Evolutionary conservation across 371 early-diverging fungal genomes (phyloP).

Genomic region (Nematocida minor): DNA sequence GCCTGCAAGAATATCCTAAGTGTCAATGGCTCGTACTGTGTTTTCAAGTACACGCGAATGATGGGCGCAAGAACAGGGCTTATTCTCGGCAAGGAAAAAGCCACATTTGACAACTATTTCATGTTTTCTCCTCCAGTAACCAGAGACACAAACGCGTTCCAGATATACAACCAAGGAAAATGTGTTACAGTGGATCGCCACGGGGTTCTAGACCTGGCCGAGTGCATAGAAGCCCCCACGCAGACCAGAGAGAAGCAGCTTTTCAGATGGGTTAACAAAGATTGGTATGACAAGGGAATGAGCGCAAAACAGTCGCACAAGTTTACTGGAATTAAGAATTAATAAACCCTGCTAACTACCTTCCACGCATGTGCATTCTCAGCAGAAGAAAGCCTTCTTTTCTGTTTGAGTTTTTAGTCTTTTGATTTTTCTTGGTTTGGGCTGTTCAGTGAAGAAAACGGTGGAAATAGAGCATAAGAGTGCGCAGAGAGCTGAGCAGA

Average conservation of each 20-base stretch:
- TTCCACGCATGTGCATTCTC: too few species aligned
- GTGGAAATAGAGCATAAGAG: too few species aligned
- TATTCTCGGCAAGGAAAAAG: background rate
- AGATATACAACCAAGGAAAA: constrained; percentile 25
- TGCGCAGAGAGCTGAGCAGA: too few species aligned
- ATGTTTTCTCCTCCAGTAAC: constrained; percentile 3
- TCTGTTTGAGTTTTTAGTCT: too few species aligned
- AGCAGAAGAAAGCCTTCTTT: too few species aligned
- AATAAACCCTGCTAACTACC: too few species aligned
- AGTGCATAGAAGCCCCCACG: constrained; percentile 5
- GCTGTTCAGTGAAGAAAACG: too few species aligned
- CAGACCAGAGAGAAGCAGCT: background rate
- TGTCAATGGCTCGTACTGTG: background rate
- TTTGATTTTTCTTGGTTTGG: too few species aligned
- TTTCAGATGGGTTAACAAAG: constrained; percentile 21
- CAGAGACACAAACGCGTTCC: background rate
- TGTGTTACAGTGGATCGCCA: background rate
- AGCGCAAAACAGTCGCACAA: too few species aligned
- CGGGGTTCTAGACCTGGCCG: background rate
- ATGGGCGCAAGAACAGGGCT: background rate
- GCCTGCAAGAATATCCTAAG: background rate
- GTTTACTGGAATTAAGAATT: too few species aligned
- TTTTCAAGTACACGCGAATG: background rate
- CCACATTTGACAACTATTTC: constrained; percentile 2
- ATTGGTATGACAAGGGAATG: constrained; percentile 6